These are phyloP conservation scores for Solanum raphanifolium DNA, from an alignment of 257 asterid species.

Conservation along the genomic window DNA sequence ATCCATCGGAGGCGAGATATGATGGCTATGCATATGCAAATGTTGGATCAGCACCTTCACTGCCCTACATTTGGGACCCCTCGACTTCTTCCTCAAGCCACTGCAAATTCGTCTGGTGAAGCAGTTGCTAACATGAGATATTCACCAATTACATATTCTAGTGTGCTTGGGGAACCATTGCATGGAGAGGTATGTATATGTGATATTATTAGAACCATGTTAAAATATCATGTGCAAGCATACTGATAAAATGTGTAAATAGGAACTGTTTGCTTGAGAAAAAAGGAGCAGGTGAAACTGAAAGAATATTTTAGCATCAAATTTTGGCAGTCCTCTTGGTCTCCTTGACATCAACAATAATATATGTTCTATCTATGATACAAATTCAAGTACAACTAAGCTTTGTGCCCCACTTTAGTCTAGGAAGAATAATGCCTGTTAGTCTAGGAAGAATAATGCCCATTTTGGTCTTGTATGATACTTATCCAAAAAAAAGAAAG, in stretches of 20 bases:
- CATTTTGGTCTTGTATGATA: background rate
- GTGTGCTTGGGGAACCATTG: slow-evolving; percentile 97
- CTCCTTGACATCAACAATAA: background rate
- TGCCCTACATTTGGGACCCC: slow-evolving; percentile 98
- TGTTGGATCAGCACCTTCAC: slow-evolving; percentile 96
- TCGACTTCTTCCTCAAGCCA: slow-evolving; percentile 79
- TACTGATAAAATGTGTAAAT: background rate
- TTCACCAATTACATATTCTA: slow-evolving; percentile 94
- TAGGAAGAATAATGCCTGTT: background rate
- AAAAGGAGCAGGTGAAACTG: background rate
- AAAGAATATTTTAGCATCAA: background rate
- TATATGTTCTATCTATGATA: background rate
- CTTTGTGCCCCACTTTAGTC: background rate
- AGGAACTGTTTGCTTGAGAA: background rate
- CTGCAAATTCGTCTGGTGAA: slow-evolving; percentile 66
- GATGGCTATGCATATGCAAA: slow-evolving; percentile 97
- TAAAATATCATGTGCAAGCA: background rate
- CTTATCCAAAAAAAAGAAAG: background rate
- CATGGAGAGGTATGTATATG: slow-evolving; percentile 86
- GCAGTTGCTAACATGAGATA: slow-evolving; percentile 67
- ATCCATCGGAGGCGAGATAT: slow-evolving; percentile 91
- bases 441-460: background rate
- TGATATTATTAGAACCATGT: background rate
- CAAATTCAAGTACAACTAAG: background rate
- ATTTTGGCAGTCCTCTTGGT: background rate